These are phyloP conservation scores for Cryoendolithus antarcticus DNA, from an alignment of 2,329 filamentous ascomycete species.

Conservation along the genomic window DNA sequence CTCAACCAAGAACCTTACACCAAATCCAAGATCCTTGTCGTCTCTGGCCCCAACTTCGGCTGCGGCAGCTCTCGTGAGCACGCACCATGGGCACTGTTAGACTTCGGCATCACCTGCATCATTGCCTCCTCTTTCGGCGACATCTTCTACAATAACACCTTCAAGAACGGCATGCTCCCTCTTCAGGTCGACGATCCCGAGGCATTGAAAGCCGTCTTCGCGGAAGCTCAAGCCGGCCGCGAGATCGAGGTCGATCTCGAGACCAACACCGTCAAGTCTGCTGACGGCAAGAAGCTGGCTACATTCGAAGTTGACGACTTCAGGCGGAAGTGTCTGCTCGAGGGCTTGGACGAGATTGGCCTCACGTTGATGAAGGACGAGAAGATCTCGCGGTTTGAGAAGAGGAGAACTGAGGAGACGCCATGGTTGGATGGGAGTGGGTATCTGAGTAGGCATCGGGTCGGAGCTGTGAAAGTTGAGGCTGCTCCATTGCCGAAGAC, in stretches of 20 bases:
- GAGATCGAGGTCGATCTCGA: slow-evolving; percentile 85
- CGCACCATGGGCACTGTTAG: slow-evolving; percentile 90
- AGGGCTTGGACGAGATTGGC: slow-evolving; percentile 91
- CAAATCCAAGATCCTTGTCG: slow-evolving; percentile 74
- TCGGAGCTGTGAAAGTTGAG: slow-evolving; percentile 49
- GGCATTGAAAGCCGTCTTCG: slow-evolving; percentile 57
- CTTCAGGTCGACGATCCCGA: slow-evolving; percentile 58
- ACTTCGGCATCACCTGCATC: slow-evolving; percentile 90
- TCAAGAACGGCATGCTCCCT: slow-evolving; percentile 98
- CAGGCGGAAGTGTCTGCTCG: slow-evolving; percentile 83
- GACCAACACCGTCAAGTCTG: slow-evolving; percentile 70
- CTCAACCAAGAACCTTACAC: slow-evolving; percentile 86
- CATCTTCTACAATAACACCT: slow-evolving; percentile 99
- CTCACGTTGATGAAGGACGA: slow-evolving; percentile 85
- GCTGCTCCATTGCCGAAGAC: slow-evolving; percentile 70
- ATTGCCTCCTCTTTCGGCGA: slow-evolving; percentile 81
- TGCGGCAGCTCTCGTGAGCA: slow-evolving; percentile 90
- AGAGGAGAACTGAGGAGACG: slow-evolving; percentile 60
- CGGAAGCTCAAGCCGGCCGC: slow-evolving; percentile 63
- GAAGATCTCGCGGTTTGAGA: slow-evolving; percentile 76
- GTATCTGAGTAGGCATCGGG: slow-evolving; percentile 53
- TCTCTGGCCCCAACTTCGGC: slow-evolving; percentile 87
- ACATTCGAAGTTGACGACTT: slow-evolving; percentile 84
- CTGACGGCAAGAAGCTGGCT: slow-evolving; percentile 59
- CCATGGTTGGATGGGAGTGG: slow-evolving; percentile 85